Base-by-base conservation (phyloP, 495 filamentous ascomycete genomes). In the Penicillium tannophilum region DNA sequence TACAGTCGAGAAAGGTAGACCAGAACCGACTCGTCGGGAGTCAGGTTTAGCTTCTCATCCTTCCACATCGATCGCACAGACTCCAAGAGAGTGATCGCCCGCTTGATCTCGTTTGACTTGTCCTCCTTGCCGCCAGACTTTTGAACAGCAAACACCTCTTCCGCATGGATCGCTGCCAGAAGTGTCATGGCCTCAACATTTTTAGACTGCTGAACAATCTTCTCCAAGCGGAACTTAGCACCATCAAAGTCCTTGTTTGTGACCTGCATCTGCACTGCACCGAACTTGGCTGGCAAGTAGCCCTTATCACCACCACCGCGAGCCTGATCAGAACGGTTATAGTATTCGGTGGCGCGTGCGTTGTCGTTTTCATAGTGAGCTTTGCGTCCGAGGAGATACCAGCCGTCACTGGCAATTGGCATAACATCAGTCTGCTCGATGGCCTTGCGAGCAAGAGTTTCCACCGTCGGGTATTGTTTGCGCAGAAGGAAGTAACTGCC, bases 371-470 rank as follows among this genome's bases (percentile, higher is more conserved):
- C 79, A 42, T 89, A 90, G 72, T 98, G 94, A 59, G 90, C 87
- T 66, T 95, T 97, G 45, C 92, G 81, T 12, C 90, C 94, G 14
- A 98, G 85, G 4, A 96, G 75, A 73, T 96, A 98, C 92, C 92
- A 97, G 20, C 93, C 94, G 65, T 98, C 94, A 70, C 92, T 96
- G 2, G 93, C 93, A 69, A 98, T 90, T 12, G 90, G 88, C 72
- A 95, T 93, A 60, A 97, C 92, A 68, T 98, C 94, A 3, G 93
- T 97, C 58, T 90, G 85, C 66, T 97, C 90, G 60, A 98, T 97
- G 2, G 95, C 92, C 71, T 93, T 94, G 68, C 93, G 88, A 28
- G 94, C 90, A 9, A 98, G 82, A 11, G 82, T 82, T 59, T 98
- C 93, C 10, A 94, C 93, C 48, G 88, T 89, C 2, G 82, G 62